Evolutionary conservation across 305 asterid genomes (phyloP).

Genomic region (Fraxinus sp.): DNA sequence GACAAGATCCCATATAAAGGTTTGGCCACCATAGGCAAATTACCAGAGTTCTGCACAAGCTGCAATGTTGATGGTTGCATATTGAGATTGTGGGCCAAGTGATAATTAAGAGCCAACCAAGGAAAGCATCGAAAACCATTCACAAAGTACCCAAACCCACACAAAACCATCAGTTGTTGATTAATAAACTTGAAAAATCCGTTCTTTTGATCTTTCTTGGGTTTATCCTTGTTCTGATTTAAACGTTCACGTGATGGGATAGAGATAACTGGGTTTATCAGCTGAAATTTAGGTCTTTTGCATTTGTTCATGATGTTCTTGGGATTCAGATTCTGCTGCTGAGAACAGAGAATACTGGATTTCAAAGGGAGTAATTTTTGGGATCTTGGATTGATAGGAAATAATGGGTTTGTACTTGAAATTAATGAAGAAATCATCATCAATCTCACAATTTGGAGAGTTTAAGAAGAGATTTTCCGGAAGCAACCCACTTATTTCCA

Average conservation of each 20-base stretch:
- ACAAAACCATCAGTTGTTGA: conserved; percentile 54
- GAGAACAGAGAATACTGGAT: conserved; percentile 28
- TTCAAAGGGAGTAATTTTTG: conserved; percentile 18
- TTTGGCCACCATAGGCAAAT: conserved; percentile 80
- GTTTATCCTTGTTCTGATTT: conserved; percentile 16
- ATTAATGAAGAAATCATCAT: conserved; percentile 45
- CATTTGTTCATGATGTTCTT: conserved; percentile 28
- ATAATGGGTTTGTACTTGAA: conserved; percentile 28
- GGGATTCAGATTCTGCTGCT: conserved; percentile 30
- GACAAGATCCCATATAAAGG: conserved; percentile 86
- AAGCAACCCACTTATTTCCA: background rate
- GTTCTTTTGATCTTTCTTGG: conserved; percentile 28
- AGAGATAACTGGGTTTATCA: conserved; percentile 30
- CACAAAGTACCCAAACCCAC: conserved; percentile 82
- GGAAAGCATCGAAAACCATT: conserved; percentile 90
- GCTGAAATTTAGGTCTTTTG: conserved; percentile 28
- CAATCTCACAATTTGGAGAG: background rate
- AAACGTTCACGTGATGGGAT: conserved; percentile 32
- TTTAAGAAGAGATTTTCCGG: conserved; percentile 9
- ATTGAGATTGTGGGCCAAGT: conserved; percentile 61
- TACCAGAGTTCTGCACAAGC: conserved; percentile 67
- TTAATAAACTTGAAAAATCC: conserved; percentile 39
- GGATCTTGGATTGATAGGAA: conserved; percentile 21
- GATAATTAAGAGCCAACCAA: conserved; percentile 78
- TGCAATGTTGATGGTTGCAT: conserved; percentile 76